Conservation (phyloP, 495 filamentous ascomycete species). For the Cercophora samala region DNA sequence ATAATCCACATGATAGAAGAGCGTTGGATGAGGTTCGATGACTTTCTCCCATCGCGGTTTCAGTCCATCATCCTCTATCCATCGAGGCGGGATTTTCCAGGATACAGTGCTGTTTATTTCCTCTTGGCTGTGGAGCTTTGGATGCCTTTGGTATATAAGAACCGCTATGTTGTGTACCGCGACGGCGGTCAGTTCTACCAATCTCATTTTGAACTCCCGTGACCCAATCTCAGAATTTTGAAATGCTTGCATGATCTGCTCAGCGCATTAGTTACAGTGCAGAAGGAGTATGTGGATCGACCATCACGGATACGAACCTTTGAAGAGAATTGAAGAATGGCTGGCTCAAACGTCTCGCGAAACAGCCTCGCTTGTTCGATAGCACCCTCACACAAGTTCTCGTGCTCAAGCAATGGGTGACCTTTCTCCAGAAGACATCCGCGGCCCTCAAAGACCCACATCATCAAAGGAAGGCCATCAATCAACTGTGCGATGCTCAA, state of each 20-base stretch:
- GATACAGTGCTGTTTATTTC: conserved; percentile 5
- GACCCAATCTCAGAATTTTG: conserved; percentile 4
- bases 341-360: conserved; percentile 6
- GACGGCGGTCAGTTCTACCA: conserved; percentile 9
- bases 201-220: conserved; percentile 12
- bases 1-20: conserved; percentile 11
- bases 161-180: conserved; percentile 12
- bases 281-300: not conserved
- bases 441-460: not conserved
- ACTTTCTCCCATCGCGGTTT: not conserved
- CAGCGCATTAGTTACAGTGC: not conserved
- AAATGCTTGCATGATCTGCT: conserved; percentile 8
- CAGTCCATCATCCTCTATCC: not conserved
- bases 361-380: not conserved
- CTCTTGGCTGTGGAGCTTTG: conserved; percentile 14
- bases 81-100: conserved; percentile 7
- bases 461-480: conserved; percentile 7
- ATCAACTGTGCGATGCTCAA: conserved; percentile 9
- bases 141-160: conserved; percentile 2
- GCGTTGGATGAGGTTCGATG: not conserved
- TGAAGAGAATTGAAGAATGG: not conserved
- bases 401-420: conserved; percentile 8
- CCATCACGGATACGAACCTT: not conserved
- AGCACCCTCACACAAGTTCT: conserved; percentile 6
- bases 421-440: not conserved